Evolutionary conservation across 2,329 filamentous ascomycete genomes (phyloP).

Genomic region (Aspergillus aculeatinus): DNA sequence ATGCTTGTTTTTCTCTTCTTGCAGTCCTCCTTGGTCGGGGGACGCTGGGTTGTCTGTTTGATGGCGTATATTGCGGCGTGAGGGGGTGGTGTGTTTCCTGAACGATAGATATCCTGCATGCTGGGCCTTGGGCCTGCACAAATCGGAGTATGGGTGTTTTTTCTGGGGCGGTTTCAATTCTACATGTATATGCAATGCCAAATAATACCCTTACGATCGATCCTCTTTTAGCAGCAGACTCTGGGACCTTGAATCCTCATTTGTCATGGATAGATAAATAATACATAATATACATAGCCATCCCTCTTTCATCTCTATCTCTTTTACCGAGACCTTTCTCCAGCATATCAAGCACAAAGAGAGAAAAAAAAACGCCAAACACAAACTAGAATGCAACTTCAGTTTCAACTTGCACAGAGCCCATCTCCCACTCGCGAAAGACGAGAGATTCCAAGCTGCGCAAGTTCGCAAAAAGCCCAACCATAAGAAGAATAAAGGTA

Average conservation of each 20-base stretch:
- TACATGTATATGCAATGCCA: background rate
- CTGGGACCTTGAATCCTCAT: background rate
- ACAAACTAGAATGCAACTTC: too few species aligned
- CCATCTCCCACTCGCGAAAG: too few species aligned
- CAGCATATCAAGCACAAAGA: background rate
- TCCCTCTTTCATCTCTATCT: background rate
- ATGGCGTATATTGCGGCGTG: background rate
- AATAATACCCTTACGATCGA: background rate
- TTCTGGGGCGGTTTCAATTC: background rate
- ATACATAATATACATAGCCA: background rate
- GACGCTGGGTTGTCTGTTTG: background rate
- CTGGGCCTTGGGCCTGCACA: background rate
- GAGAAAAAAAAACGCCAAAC: background rate
- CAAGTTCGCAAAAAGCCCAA: too few species aligned
- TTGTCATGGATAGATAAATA: background rate
- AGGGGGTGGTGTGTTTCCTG: too few species aligned
- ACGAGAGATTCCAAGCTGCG: too few species aligned
- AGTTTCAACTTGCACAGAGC: too few species aligned
- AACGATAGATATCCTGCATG: conserved; percentile 8
- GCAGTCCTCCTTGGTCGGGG: background rate
- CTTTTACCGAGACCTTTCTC: too few species aligned
- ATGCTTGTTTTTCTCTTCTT: background rate
- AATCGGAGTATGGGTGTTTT: background rate
- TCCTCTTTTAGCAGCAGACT: background rate
- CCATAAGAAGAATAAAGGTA: too few species aligned